Conservation (phyloP, 169 alveolate genomes). For the Plasmodium cynomolgi region DNA sequence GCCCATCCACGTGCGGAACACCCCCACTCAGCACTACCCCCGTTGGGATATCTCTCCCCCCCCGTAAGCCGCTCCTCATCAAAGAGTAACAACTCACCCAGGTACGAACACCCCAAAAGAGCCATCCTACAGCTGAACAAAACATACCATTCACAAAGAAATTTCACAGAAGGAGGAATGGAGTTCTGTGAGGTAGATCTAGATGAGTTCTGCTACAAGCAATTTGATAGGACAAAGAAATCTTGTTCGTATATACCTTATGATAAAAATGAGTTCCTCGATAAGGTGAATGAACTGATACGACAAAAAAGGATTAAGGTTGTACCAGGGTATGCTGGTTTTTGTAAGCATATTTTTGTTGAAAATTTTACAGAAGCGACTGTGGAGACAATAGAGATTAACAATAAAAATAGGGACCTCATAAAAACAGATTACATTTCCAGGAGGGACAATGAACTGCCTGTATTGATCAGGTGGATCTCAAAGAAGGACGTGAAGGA, state of each 20-base stretch:
- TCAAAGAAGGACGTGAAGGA: conserved; percentile 84
- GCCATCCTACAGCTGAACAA: neutral
- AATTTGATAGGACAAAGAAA: conserved; percentile 78
- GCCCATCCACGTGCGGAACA: neutral
- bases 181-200: conserved; percentile 56
- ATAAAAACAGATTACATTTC: conserved; percentile 94
- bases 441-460: conserved; percentile 95
- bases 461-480: conserved; percentile 97
- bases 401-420: conserved; percentile 89
- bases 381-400: conserved; percentile 91
- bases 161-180: neutral
- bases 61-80: neutral
- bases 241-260: conserved; percentile 79
- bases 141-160: neutral
- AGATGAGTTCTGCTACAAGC: conserved; percentile 84
- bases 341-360: conserved; percentile 97
- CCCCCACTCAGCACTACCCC: neutral
- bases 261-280: conserved; percentile 78
- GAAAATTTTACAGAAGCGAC: conserved; percentile 95
- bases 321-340: conserved; percentile 97
- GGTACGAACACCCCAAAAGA: neutral
- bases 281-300: conserved; percentile 80
- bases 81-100: neutral
- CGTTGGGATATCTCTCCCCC: neutral
- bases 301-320: conserved; percentile 73